Evolutionary conservation across 2,329 filamentous ascomycete species (phyloP), one percentile per base, ranked within the genome.

Genomic region (Sporothrix variecibatus): DNA sequence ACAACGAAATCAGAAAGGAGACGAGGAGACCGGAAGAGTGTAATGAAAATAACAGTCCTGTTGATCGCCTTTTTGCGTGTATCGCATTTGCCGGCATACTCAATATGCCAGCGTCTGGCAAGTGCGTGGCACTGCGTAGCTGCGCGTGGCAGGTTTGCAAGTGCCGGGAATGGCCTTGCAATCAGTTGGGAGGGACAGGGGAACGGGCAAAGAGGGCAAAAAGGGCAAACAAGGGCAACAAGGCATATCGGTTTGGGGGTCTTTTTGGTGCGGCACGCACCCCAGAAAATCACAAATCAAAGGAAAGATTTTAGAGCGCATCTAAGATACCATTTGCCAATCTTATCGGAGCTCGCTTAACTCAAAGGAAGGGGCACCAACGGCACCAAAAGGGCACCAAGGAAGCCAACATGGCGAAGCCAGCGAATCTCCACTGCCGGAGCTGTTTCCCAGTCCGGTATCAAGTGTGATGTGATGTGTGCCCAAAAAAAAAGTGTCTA

Each of bases 391-490:
- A 51, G 4, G 17, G 62, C n/a, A 38, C 1, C 15, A n/a, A 64
- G 3, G 58, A 53, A 53, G 23, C n/a, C 9, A 53, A 53, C 7
- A 53, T 8, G 51, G 17, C 17, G 51, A n/a, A 6, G n/a, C 51
- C 51, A 53, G 23, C 51, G 12, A 23, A 34, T 69, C 46, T 38
- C 67, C 67, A 69, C 67, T 69, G 46, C 67, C 67, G 67, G 67
- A 69, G 46, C 67, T 53, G 67, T 69, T 69, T 53, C 67, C 67
- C 43, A 69, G 67, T 69, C 23, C 46, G 67, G 67, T n/a, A 51
- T 7, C 43, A 51, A 64, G 26, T 53, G 43, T 2, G 40, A 43
- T n/a, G n/a, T n/a, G n/a, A n/a, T 23, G 34, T 56, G 17, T 53
- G 20, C 3, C 3, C 51, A 56, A 34, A 15, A 23, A 31, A 31